Evolutionary conservation across 371 early-diverging fungal genomes (phyloP), one percentile per base, ranked within the genome.

Genomic region (Rhizopus delemar): DNA sequence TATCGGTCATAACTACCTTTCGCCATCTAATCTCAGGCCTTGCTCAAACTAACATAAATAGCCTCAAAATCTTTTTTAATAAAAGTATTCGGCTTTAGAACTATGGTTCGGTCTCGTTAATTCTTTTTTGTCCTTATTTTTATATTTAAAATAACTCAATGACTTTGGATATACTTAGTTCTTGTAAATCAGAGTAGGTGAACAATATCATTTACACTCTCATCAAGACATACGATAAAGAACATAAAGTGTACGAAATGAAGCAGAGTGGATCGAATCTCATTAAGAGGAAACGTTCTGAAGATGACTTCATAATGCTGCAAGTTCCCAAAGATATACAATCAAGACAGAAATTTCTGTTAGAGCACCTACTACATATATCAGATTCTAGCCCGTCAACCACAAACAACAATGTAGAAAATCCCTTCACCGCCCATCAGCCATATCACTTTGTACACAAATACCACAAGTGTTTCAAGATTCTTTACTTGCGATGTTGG

Each of bases 401-500:
- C 43, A 3, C 41, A 52, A 52, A 52, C 16, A 22, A 28, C 53
- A 39, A 52, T 22, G 53, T 22, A 9, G 39, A 36, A 36, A 52
- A 52, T 0, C 53, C 39, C 16, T 52, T 52, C 39, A 39, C 35
- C 15, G 0, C 12, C 12, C 6, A 51, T 51, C 13, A 51, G 15
- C 35, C 39, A 52, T 22, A 52, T 52, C 8, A 52, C 15, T 5
- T 28, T 22, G 4, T 52, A 52, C 39, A 52, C 36, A 52, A 36
- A 39, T 13, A 52, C 3, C 39, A 39, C 39, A 22, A 28, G 33
- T 38, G 28, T 36, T 5, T 36, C 53, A 34, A 51, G 7, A 38
- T 22, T 36, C 29, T 52, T 39, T 39, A 52, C 53, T 39, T 52
- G 39, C 16, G 53, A 39, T 52, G 34, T 52, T n/a, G 53, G 39